Conservation (phyloP, 192 early-diverging fungal species). For the Coemansia biformis region DNA sequence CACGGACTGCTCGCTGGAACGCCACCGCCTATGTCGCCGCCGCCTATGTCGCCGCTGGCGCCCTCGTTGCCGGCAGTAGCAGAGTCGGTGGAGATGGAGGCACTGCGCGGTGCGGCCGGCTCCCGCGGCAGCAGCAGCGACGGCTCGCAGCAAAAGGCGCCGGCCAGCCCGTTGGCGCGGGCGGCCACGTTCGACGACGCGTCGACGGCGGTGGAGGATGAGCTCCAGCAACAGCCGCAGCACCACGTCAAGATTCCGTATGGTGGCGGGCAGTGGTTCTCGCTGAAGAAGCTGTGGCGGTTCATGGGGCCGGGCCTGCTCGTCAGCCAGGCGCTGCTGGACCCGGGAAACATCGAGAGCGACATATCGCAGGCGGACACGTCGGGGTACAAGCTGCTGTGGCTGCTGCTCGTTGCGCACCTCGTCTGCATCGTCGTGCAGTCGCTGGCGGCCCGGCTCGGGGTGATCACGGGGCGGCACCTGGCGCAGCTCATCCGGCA, state of each 20-base stretch:
- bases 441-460: slow-evolving; percentile 56
- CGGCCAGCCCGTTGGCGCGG: background rate
- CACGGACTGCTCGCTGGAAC: too few relatives aligned
- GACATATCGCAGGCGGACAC: slow-evolving; percentile 61
- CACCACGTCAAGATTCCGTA: slow-evolving; percentile 44
- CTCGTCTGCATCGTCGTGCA: slow-evolving; percentile 60
- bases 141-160: background rate
- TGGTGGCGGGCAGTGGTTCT: slow-evolving; percentile 46
- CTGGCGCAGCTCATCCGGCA: slow-evolving; percentile 55
- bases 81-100: slow-evolving; percentile 23
- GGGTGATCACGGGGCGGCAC: slow-evolving; percentile 63
- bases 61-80: background rate
- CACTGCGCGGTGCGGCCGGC: slow-evolving; percentile 1
- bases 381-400: slow-evolving; percentile 62
- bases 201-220: slow-evolving; percentile 32
- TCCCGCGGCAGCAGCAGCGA: slow-evolving; percentile 1
- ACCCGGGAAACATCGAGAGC: slow-evolving; percentile 70
- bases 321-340: slow-evolving; percentile 61
- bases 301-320: slow-evolving; percentile 61
- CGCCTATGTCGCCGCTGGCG: too few relatives aligned
- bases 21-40: too few relatives aligned
- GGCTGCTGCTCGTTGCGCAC: slow-evolving; percentile 62
- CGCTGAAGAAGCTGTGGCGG: slow-evolving; percentile 55
- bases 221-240: slow-evolving; percentile 13
- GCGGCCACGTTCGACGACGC: slow-evolving; percentile 25